These are phyloP conservation scores for Xeromyces bisporus DNA, from an alignment of 495 filamentous ascomycete genomes.

Conservation along the genomic window DNA sequence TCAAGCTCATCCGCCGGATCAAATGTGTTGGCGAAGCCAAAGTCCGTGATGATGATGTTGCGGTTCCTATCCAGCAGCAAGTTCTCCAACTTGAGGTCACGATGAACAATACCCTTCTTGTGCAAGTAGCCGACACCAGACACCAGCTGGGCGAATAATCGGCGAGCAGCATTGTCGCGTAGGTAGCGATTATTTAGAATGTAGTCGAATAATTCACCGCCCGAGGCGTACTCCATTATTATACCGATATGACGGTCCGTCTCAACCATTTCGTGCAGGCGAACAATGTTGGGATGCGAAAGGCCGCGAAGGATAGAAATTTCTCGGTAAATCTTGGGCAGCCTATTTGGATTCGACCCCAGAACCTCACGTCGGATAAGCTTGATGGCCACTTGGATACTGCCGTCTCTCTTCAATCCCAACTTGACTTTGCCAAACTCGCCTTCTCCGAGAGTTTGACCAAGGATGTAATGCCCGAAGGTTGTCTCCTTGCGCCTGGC, in stretches of 20 bases:
- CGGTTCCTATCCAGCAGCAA: conserved; percentile 85
- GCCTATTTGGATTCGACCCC: conserved; percentile 64
- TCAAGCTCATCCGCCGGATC: conserved; percentile 72
- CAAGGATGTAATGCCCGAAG: conserved; percentile 89
- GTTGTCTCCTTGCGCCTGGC: conserved; percentile 56
- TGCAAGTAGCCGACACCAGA: conserved; percentile 96
- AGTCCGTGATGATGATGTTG: conserved; percentile 99
- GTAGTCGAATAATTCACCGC: conserved; percentile 95
- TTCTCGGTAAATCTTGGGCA: conserved; percentile 95
- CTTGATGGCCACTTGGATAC: conserved; percentile 93
- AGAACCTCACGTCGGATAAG: conserved; percentile 84
- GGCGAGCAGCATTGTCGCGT: conserved; percentile 77
- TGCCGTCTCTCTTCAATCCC: conserved; percentile 95
- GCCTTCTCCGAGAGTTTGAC: conserved; percentile 93
- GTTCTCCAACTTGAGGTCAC: conserved; percentile 95
- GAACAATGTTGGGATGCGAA: conserved; percentile 91
- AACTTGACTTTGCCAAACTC: conserved; percentile 99
- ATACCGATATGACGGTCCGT: conserved; percentile 94
- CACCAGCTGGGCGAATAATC: conserved; percentile 88
- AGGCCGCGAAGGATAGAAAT: conserved; percentile 77
- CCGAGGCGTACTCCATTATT: conserved; percentile 94
- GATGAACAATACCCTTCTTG: conserved; percentile 97
- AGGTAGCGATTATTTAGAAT: conserved; percentile 93
- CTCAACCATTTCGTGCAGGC: conserved; percentile 95
- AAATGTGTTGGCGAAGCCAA: conserved; percentile 98